phyloP scores from a whole-genome alignment of 208 protist genomes.

The Trypanosoma cruzi region DNA sequence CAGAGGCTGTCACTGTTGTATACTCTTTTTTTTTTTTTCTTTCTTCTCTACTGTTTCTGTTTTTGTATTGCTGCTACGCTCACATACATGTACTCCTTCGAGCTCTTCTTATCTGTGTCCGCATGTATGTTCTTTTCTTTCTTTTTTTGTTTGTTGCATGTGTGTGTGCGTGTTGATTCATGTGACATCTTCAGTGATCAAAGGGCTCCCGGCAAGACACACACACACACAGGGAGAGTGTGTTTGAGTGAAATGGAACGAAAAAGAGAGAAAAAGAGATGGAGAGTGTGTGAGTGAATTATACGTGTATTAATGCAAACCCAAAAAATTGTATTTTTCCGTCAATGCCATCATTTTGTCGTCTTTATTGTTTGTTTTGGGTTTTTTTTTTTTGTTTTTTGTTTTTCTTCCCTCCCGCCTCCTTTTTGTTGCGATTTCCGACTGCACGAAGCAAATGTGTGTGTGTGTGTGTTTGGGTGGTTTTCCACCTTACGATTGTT shows the following conservation, averaged over 20 bases:
- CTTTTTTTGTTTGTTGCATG: background rate
- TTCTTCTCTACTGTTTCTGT: background rate
- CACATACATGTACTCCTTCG: background rate
- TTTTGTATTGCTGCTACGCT: background rate
- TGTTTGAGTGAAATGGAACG: too few relatives aligned
- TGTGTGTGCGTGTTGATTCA: background rate
- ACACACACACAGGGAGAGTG: too few relatives aligned
- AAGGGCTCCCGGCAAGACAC: too few relatives aligned
- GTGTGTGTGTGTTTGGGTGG: too few relatives aligned
- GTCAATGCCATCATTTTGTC: background rate
- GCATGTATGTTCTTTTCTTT: background rate
- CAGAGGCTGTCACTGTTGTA: too few relatives aligned
- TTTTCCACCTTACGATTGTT: too few relatives aligned
- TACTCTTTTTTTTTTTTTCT: background rate
- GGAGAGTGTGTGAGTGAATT: background rate
- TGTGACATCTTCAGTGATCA: too few relatives aligned
- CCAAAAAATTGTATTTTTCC: background rate
- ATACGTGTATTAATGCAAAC: constrained; percentile 2
- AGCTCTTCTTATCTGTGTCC: background rate
- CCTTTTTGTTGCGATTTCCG: background rate
- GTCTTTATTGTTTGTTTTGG: background rate
- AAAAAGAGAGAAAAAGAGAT: background rate
- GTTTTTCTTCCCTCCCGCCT: background rate
- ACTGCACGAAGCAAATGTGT: background rate
- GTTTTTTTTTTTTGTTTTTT: background rate